Evolutionary conservation across 2,329 filamentous ascomycete species (phyloP).

Genomic region (Orbilia ellipsospora): DNA sequence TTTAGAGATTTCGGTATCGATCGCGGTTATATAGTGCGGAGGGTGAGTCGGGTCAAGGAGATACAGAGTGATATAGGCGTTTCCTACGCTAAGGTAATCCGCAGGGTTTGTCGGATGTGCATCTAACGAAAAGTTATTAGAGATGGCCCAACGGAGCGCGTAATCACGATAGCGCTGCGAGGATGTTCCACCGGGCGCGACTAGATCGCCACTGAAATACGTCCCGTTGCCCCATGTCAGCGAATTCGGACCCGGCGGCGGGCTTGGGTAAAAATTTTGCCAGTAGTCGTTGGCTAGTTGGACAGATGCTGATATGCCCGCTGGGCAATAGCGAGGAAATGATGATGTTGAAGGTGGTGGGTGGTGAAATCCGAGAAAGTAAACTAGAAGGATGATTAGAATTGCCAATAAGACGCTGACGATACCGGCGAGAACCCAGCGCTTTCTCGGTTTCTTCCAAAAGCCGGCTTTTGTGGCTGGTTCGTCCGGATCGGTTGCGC

Average conservation of each 20-base stretch:
- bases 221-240: conserved; percentile 37
- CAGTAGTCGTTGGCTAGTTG: conserved; percentile 28
- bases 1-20: conserved; percentile 19
- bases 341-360: neutral
- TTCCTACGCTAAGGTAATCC: conserved; percentile 29
- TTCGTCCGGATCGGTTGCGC: neutral
- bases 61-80: conserved; percentile 33
- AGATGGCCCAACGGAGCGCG: conserved; percentile 27
- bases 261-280: conserved; percentile 18
- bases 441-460: conserved; percentile 14
- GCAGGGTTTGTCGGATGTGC: neutral
- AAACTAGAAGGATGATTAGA: conserved; percentile 15
- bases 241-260: conserved; percentile 23
- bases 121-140: conserved; percentile 34
- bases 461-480: neutral
- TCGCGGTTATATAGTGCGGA: conserved; percentile 19
- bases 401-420: neutral
- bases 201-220: conserved; percentile 35
- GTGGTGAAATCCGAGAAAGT: conserved; percentile 18
- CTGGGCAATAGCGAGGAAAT: conserved; percentile 13
- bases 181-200: conserved; percentile 18
- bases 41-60: conserved; percentile 35
- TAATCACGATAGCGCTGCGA: conserved; percentile 16
- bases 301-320: conserved; percentile 26
- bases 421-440: conserved; percentile 17